Evolutionary conservation across 2,329 filamentous ascomycete genomes (phyloP), one percentile per base, ranked within the genome.

Genomic region (Lachnellula hyalina): DNA sequence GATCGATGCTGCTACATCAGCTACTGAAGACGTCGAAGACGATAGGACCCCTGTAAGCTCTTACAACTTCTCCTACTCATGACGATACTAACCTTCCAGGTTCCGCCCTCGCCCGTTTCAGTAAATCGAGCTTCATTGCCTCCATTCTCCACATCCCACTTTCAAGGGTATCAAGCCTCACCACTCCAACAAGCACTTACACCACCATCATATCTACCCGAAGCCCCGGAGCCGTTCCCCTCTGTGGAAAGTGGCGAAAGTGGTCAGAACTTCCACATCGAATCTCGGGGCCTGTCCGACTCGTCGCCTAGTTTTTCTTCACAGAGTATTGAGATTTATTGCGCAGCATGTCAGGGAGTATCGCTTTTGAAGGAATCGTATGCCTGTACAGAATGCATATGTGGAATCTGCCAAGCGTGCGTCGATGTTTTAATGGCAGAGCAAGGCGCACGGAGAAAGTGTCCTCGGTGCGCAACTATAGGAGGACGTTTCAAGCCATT

Each of bases 311-410:
- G 80, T 66, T 88, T 88, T 74, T 83, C 82, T 17, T 85, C 86
- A 7, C 88, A 90, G 51, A 80, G 80, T 59, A 87, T 93, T 3
- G 89, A 96, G 69, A 96, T 97, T 42, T 96, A 96, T 70, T 97
- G 93, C 70, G 89, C 92, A 19, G 89, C 87, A 47, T 97, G 93
- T 68, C 85, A 89, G 61, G 83, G 86, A 38, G 77, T 91, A 17
- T 92, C 87, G 50, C 75, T 86, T 11, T 75, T 97, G 25, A 86
- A 85, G 66, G 88, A 93, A 65, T 94, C 90, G 35, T 96, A 91
- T 68, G 93, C 93, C 21, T 97, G 93, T 71, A 96, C 92, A 1
- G 92, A 96, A 71, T 97, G 94, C 71, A 96, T 97, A 60, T 96
- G 90, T 69, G 93, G 92, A 15, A 81, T 97, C 49, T 97, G 94